Evolutionary conservation across 1,139 yeast genomes (phyloP).

Genomic region (Kodamaea ohmeri): DNA sequence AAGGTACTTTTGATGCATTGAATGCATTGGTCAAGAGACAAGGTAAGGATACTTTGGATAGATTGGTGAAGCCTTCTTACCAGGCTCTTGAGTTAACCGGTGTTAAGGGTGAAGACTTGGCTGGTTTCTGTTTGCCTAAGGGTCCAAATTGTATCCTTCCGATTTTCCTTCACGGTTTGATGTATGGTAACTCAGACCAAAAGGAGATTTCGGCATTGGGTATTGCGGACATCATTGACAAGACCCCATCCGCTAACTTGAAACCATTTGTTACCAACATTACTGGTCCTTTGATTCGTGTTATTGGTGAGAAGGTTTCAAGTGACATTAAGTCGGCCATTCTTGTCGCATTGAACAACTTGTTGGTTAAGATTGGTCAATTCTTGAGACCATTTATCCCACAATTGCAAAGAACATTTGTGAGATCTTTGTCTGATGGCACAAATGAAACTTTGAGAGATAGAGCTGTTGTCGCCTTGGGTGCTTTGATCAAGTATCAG

Average conservation of each 20-base stretch:
- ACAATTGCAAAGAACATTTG: conserved; percentile 95
- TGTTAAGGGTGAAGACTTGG: conserved; percentile 58
- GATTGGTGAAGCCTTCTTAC: conserved; percentile 72
- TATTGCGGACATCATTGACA: conserved; percentile 81
- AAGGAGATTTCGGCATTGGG: conserved; percentile 86
- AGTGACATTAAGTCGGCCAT: conserved; percentile 93
- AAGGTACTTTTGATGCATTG: conserved; percentile 68
- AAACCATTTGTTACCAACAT: conserved; percentile 89
- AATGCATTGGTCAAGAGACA: conserved; percentile 66
- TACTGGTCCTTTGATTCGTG: conserved; percentile 97
- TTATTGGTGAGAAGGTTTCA: conserved; percentile 91
- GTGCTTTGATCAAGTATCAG: conserved; percentile 82
- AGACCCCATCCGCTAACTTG: conserved; percentile 78
- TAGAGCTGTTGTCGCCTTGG: conserved; percentile 89
- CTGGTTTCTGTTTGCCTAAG: conserved; percentile 75
- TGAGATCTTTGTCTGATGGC: conserved; percentile 82
- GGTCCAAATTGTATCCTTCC: conserved; percentile 91
- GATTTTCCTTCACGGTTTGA: conserved; percentile 88
- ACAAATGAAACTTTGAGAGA: conserved; percentile 67
- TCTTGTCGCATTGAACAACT: conserved; percentile 72
- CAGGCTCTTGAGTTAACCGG: conserved; percentile 72
- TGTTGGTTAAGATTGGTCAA: conserved; percentile 82
- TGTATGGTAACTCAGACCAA: conserved; percentile 86
- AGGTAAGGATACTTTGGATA: conserved; percentile 72
- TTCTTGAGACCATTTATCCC: conserved; percentile 95